These are phyloP conservation scores for Paraphoma sp. DNA, from an alignment of 2,329 filamentous ascomycete genomes.

Conservation along the genomic window DNA sequence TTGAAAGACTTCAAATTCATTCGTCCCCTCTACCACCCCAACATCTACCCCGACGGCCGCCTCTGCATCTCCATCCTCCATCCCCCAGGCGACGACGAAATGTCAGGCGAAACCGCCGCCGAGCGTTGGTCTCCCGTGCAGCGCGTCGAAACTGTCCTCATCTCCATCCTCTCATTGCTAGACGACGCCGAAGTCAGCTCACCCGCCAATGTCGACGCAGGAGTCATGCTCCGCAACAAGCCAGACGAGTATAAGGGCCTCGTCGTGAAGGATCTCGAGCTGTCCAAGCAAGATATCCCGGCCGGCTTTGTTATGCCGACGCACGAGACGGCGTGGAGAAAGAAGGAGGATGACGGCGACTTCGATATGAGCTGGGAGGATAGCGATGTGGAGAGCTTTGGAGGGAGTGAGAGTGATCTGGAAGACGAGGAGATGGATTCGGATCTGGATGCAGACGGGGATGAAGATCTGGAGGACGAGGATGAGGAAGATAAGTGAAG, in stretches of 20 bases:
- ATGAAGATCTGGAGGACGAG: conserved; percentile 39
- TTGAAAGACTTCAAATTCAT: conserved; percentile 78
- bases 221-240: conserved; percentile 81
- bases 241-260: conserved; percentile 72
- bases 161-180: conserved; percentile 88
- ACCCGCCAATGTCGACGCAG: conserved; percentile 92
- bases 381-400: conserved; percentile 71
- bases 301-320: conserved; percentile 83
- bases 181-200: conserved; percentile 94
- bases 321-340: conserved; percentile 65
- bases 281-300: conserved; percentile 81
- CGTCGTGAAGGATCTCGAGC: conserved; percentile 73
- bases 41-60: conserved; percentile 88
- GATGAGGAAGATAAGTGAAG: conserved; percentile 32
- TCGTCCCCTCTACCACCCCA: conserved; percentile 84
- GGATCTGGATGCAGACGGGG: conserved; percentile 63
- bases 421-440: conserved; percentile 64
- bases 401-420: conserved; percentile 63
- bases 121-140: conserved; percentile 96
- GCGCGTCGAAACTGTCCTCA: conserved; percentile 91
- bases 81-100: conserved; percentile 86
- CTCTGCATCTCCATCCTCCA: conserved; percentile 98
- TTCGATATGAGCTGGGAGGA: conserved; percentile 55
- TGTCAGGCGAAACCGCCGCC: conserved; percentile 86
- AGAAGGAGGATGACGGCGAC: conserved; percentile 69